Conservation (phyloP, 1,284 basidiomycete genomes). For the Trichosporon sp. region DNA sequence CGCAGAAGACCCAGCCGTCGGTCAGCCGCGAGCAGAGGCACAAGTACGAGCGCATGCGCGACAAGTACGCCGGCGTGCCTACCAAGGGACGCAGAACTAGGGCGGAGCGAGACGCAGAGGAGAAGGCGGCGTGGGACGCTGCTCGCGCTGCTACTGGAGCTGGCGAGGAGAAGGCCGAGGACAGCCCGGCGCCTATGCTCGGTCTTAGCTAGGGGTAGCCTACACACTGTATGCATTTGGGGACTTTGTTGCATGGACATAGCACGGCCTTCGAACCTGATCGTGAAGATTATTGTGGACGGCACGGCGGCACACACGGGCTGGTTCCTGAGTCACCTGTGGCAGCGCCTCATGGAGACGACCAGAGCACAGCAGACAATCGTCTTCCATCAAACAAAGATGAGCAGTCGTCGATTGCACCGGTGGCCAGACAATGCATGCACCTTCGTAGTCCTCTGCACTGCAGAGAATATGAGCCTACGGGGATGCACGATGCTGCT, state of each 20-base stretch:
- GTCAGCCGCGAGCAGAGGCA: constrained; percentile 73
- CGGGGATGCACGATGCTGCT: background rate
- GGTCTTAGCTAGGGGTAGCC: background rate
- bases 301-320: background rate
- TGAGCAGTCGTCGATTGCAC: background rate
- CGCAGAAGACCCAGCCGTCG: constrained; percentile 79
- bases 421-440: background rate
- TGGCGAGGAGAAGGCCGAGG: background rate
- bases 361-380: no score
- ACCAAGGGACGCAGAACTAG: constrained; percentile 39
- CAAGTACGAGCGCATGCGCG: constrained; percentile 71
- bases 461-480: background rate
- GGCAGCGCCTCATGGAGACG: no score
- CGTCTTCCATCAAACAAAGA: background rate
- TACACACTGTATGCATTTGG: background rate
- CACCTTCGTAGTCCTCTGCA: background rate
- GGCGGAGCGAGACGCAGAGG: constrained; percentile 28
- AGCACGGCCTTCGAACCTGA: background rate
- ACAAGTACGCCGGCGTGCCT: constrained; percentile 68
- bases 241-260: background rate
- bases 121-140: background rate
- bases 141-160: background rate
- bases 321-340: background rate
- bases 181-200: background rate
- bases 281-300: no score